A percentile compares a stretch with the other conserved stretches of the same genome.
These are phyloP conservation scores for Entophlyctis luteolus DNA, from an alignment of 192 early-diverging fungal species.

Conservation along the genomic window DNA sequence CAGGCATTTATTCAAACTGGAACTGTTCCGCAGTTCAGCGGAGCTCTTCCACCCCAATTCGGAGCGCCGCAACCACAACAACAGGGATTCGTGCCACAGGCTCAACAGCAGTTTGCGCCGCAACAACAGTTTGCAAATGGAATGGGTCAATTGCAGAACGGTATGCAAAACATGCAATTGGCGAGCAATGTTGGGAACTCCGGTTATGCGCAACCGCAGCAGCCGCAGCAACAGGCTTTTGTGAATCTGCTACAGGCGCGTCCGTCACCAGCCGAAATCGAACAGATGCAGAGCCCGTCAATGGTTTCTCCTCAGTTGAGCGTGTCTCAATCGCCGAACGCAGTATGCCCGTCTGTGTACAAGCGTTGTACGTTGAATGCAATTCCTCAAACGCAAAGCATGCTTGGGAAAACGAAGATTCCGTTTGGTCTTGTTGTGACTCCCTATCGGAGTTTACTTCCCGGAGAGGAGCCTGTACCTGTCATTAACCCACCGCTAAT, in stretches of 20 bases:
- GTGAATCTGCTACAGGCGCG: constrained; percentile 20
- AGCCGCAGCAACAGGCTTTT: background rate
- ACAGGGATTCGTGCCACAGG: background rate
- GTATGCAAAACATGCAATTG: constrained; percentile 25
- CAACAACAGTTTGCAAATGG: background rate
- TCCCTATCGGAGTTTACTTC: constrained; percentile 74
- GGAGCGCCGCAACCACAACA: background rate
- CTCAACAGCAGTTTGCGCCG: background rate
- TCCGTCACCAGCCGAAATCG: constrained; percentile 14
- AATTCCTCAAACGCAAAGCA: constrained; percentile 74
- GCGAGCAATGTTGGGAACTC: too few relatives aligned
- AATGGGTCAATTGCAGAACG: constrained; percentile 8
- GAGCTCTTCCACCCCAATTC: constrained; percentile 13
- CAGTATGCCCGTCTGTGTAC: constrained; percentile 73
- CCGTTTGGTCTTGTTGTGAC: constrained; percentile 88
- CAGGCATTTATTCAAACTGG: constrained; percentile 16
- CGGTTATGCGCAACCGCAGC: background rate
- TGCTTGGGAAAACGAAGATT: constrained; percentile 82
- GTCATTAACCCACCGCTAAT: constrained; percentile 85
- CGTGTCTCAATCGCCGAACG: constrained; percentile 43
- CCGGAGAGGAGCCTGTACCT: constrained; percentile 76
- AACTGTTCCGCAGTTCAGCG: constrained; percentile 14
- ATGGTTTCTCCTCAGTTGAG: constrained; percentile 27
- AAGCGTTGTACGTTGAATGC: constrained; percentile 87
- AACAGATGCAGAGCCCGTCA: background rate